Base-by-base conservation (phyloP, 371 early-diverging fungal species). In the Circinella umbellata region DNA sequence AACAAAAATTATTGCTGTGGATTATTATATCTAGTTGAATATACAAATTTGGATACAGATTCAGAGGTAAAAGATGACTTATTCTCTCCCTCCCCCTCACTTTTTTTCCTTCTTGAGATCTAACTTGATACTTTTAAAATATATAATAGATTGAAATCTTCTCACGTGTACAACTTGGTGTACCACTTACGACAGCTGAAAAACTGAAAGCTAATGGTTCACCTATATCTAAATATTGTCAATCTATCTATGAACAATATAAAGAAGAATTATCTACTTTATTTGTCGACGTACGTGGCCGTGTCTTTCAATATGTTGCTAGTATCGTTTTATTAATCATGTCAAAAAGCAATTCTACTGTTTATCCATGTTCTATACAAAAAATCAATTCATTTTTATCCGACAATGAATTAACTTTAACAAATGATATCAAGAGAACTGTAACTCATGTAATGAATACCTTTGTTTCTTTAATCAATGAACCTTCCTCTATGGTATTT, bases 11-110 rank as follows among this genome's bases (percentile, higher is more conserved):
- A 42, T 15, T 34, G 36, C 53, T 17, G 4, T 42, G 51, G 5
- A 63, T 67, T 34, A 13, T 55, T 13, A 5, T 61, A 9, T 20
- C 7, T 68, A 80, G 80, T 76, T 13, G 80, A 79, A 63, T 81
- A 76, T 35, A 39, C 15, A 13, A 69, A 74, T 18, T 53, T 81
- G 4, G 68, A 70, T 5, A 73, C 65, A 17, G 74, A 79, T 27
- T 69, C 75, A 34, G 82, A 81, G 57, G 81, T 81, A 72, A 53
- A 53, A n/a, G n/a, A n/a, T n/a, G n/a, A n/a, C n/a, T n/a, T n/a
- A n/a, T n/a, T n/a, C n/a, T n/a, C n/a, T n/a, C n/a, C n/a, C n/a
- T n/a, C n/a, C n/a, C n/a, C n/a, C n/a, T n/a, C n/a, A n/a, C n/a
- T n/a, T 55, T 27, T 27, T 27, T 27, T 2, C 2, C 27, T 27